Evolutionary conservation across 2,329 filamentous ascomycete genomes (phyloP).

Genomic region (Monosporascus sp.): DNA sequence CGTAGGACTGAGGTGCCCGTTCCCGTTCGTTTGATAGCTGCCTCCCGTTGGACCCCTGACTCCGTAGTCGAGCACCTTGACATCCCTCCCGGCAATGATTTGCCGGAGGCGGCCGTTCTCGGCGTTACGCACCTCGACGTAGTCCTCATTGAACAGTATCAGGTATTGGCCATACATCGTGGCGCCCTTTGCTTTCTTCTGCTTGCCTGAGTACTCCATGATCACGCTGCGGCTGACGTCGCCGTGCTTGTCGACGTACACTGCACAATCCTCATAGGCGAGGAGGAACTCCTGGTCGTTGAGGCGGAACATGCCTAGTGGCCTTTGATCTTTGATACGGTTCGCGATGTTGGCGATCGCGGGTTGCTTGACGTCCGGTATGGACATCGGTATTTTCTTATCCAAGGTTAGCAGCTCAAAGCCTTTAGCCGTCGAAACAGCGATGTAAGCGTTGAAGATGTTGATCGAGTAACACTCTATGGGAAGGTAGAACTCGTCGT

Average conservation of each 20-base stretch:
- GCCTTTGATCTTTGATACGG: conserved; percentile 75
- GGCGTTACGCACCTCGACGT: conserved; percentile 93
- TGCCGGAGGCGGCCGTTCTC: conserved; percentile 91
- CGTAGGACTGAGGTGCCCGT: conserved; percentile 25
- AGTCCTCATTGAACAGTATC: conserved; percentile 90
- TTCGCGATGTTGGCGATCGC: conserved; percentile 80
- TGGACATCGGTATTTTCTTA: conserved; percentile 92
- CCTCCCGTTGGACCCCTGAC: conserved; percentile 55
- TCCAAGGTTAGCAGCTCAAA: conserved; percentile 95
- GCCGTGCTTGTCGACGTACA: conserved; percentile 97
- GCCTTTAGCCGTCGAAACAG: conserved; percentile 84
- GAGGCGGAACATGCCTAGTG: conserved; percentile 93
- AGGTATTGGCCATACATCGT: conserved; percentile 90
- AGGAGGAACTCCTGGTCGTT: conserved; percentile 89
- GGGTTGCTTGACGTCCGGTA: conserved; percentile 76
- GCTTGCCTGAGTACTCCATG: conserved; percentile 97
- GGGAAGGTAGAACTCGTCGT: conserved; percentile 97
- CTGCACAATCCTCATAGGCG: conserved; percentile 91
- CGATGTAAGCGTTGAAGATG: conserved; percentile 90
- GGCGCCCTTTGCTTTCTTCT: conserved; percentile 70
- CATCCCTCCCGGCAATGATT: conserved; percentile 87
- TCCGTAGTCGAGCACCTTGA: conserved; percentile 85
- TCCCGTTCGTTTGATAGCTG: conserved; percentile 25
- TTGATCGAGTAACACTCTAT: conserved; percentile 93
- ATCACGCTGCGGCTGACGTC: conserved; percentile 91